A percentile compares a stretch with the other conserved stretches of the same genome.
These are phyloP conservation scores for Chlorella sp. DNA, from an alignment of 139 green algal genomes.

Conservation along the genomic window DNA sequence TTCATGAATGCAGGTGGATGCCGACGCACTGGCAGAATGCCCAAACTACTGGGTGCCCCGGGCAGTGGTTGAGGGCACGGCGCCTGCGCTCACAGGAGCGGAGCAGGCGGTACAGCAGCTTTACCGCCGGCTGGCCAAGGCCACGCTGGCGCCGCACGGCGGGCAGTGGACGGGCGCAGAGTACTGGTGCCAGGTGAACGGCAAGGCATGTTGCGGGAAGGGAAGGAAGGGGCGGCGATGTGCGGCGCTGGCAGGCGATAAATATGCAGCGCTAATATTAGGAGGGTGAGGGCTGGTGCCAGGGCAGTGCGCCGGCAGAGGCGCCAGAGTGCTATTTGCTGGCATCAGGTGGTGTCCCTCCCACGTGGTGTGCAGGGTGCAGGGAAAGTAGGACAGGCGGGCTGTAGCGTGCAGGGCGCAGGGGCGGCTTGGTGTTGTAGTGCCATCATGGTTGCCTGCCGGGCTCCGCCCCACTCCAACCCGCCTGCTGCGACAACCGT, in stretches of 20 bases:
- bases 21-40: constrained; percentile 17
- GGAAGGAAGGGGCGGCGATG: neutral
- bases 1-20: constrained; percentile 8
- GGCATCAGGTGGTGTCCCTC: no score
- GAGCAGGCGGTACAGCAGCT: constrained; percentile 38
- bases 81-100: constrained; percentile 16
- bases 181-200: constrained; percentile 68
- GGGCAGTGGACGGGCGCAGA: constrained; percentile 55
- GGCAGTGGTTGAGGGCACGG: constrained; percentile 22
- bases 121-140: constrained; percentile 27
- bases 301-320: neutral
- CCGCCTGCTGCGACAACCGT: no score
- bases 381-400: no score
- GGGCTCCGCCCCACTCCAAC: no score
- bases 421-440: no score
- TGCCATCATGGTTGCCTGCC: no score
- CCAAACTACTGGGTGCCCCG: constrained; percentile 37
- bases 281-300: neutral
- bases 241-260: neutral
- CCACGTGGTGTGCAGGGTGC: no score
- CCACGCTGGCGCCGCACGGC: neutral
- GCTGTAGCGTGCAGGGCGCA: no score
- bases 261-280: neutral
- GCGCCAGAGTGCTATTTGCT: neutral
- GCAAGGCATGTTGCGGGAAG: neutral